These are phyloP conservation scores for Pseudogymnoascus sp. DNA, from an alignment of 2,329 filamentous ascomycete genomes.

Conservation along the genomic window DNA sequence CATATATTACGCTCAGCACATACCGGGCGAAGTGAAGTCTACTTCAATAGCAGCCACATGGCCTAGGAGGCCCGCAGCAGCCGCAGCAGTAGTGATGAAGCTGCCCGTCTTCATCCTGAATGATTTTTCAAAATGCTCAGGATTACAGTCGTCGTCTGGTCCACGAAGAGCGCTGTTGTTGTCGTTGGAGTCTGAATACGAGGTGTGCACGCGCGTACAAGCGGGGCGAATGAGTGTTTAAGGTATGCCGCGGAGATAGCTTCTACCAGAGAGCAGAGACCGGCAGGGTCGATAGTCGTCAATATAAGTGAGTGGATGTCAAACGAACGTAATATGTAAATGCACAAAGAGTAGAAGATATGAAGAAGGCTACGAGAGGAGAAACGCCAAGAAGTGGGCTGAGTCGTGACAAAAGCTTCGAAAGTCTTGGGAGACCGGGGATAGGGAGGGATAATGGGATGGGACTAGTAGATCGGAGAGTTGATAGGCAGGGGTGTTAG, in stretches of 20 bases:
- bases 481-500: background rate
- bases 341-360: background rate
- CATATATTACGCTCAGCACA: background rate
- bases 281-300: background rate
- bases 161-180: background rate
- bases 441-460: background rate
- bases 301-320: background rate
- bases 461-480: background rate
- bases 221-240: background rate
- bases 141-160: background rate
- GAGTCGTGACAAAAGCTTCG: background rate
- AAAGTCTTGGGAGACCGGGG: background rate
- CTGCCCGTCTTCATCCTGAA: background rate
- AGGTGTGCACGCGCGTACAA: background rate
- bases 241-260: background rate
- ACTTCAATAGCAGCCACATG: conserved; percentile 20
- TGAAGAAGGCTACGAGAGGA: background rate
- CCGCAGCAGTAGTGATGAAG: background rate
- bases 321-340: background rate
- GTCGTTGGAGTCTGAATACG: background rate
- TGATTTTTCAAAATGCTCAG: background rate
- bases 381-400: background rate
- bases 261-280: background rate
- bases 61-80: background rate
- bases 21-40: conserved; percentile 24